phyloP scores from a whole-genome alignment of 805 yeast genomes.

The Candida maris region DNA sequence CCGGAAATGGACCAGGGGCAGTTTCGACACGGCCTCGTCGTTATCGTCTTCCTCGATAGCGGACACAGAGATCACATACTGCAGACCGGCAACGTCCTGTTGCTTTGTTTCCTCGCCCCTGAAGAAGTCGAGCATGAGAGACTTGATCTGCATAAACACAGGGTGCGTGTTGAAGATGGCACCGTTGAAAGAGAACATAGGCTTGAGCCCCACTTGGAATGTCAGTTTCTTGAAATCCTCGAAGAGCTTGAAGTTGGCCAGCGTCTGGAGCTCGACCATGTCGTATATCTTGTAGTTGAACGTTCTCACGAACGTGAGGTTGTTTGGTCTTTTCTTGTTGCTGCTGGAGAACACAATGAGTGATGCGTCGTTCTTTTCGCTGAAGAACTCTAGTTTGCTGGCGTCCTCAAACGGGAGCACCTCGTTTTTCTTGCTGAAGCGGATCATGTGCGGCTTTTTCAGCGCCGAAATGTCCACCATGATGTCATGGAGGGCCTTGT shows the following conservation, averaged over 20 bases:
- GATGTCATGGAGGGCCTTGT: conserved; percentile 78
- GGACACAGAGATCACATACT: conserved; percentile 80
- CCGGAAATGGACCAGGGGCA: conserved; percentile 85
- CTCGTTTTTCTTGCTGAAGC: conserved; percentile 85
- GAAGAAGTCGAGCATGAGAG: conserved; percentile 86
- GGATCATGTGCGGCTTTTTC: conserved; percentile 85
- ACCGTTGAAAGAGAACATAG: conserved; percentile 92
- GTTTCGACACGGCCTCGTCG: conserved; percentile 52
- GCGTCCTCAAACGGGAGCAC: conserved; percentile 92
- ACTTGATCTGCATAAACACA: conserved; percentile 77
- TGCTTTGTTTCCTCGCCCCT: conserved; percentile 76
- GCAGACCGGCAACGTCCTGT: conserved; percentile 93
- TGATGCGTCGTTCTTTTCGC: conserved; percentile 92
- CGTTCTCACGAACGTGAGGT: conserved; percentile 81
- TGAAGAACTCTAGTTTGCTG: conserved; percentile 78
- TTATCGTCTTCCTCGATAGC: conserved; percentile 73
- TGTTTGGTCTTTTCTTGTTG: conserved; percentile 91
- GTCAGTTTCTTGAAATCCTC: conserved; percentile 78
- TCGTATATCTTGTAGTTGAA: conserved; percentile 89
- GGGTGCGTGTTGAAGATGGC: conserved; percentile 89
- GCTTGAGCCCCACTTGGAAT: conserved; percentile 85
- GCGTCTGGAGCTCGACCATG: conserved; percentile 84
- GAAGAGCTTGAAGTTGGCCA: conserved; percentile 65
- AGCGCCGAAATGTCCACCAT: conserved; percentile 84
- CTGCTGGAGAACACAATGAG: conserved; percentile 72